Evolutionary conservation across 2,329 filamentous ascomycete genomes (phyloP).

Genomic region (Calonectria hongkongensis): DNA sequence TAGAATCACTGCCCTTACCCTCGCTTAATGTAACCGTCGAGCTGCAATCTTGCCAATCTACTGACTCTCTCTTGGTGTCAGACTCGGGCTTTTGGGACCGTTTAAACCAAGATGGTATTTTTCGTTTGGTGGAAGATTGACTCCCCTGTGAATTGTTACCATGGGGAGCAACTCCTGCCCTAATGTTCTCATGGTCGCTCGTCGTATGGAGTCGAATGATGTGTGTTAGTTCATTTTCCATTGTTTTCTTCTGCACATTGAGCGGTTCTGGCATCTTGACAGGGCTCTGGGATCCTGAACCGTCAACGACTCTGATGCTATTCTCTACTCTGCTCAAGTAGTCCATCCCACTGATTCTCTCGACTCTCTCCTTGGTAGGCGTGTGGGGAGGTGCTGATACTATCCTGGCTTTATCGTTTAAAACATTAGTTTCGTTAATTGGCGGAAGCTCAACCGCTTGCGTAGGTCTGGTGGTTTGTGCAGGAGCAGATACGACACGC

Average conservation of each 20-base stretch:
- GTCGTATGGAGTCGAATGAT: constrained; percentile 46
- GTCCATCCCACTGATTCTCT: constrained; percentile 63
- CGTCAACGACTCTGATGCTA: constrained; percentile 74
- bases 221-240: constrained; percentile 48
- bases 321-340: constrained; percentile 68
- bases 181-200: constrained; percentile 41
- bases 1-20: constrained; percentile 51
- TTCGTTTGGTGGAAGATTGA: constrained; percentile 60
- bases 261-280: constrained; percentile 62
- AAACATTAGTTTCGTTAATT: constrained; percentile 66
- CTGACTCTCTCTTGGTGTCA: constrained; percentile 48
- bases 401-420: constrained; percentile 64
- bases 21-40: constrained; percentile 52
- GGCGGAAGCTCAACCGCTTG: constrained; percentile 66
- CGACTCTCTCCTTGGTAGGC: constrained; percentile 54
- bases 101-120: constrained; percentile 72
- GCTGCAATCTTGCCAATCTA: constrained; percentile 55
- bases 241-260: constrained; percentile 67
- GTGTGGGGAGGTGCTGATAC: constrained; percentile 68
- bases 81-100: constrained; percentile 64
- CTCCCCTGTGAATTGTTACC: constrained; percentile 42
- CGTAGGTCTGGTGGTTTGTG: constrained; percentile 64
- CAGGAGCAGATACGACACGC: constrained; percentile 71
- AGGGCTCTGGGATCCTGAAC: constrained; percentile 63
- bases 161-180: constrained; percentile 19